Conservation (phyloP, 2,329 filamentous ascomycete species). For the Pseudogymnoascus sp. region DNA sequence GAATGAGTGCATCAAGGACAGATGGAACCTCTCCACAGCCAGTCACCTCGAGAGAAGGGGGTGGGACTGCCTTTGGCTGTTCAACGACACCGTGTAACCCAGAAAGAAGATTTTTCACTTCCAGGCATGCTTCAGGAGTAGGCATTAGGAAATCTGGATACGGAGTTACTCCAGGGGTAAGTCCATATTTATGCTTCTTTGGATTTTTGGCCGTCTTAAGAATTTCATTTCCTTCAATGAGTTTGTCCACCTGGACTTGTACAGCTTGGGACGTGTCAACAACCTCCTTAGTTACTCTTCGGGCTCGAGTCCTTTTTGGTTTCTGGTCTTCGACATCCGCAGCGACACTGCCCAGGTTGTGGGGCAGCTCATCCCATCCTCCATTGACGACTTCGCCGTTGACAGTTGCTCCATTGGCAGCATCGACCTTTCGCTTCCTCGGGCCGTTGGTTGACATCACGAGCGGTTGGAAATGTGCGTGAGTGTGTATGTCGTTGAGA, state of each 20-base stretch:
- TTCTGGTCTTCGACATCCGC: slow-evolving; percentile 10
- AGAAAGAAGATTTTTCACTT: slow-evolving; percentile 61
- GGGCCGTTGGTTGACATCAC: too few relatives aligned
- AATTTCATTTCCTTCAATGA: slow-evolving; percentile 12
- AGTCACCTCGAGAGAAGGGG: slow-evolving; percentile 63
- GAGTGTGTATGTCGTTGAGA: too few relatives aligned
- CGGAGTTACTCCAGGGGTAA: slow-evolving; percentile 53
- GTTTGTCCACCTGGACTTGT: slow-evolving; percentile 16
- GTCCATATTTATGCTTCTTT: slow-evolving; percentile 42
- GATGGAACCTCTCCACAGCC: slow-evolving; percentile 57
- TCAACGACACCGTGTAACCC: slow-evolving; percentile 58
- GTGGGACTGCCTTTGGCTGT: slow-evolving; percentile 60
- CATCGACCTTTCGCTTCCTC: background rate
- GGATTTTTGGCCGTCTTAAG: slow-evolving; percentile 17
- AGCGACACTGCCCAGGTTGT: slow-evolving; percentile 45
- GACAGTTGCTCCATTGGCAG: slow-evolving; percentile 4
- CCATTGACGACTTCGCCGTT: slow-evolving; percentile 17
- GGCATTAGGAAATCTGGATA: slow-evolving; percentile 63
- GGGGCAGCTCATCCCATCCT: slow-evolving; percentile 44
- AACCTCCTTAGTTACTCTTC: slow-evolving; percentile 7
- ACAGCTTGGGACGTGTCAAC: slow-evolving; percentile 17
- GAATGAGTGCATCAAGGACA: slow-evolving; percentile 47
- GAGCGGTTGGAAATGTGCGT: too few relatives aligned
- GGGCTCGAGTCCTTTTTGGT: slow-evolving; percentile 9
- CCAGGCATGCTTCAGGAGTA: slow-evolving; percentile 61